A percentile compares a stretch with the other conserved stretches of the same genome.
Evolutionary conservation across 306 rosid genomes (phyloP).

Genomic region (Pachyrhizus erosus): DNA sequence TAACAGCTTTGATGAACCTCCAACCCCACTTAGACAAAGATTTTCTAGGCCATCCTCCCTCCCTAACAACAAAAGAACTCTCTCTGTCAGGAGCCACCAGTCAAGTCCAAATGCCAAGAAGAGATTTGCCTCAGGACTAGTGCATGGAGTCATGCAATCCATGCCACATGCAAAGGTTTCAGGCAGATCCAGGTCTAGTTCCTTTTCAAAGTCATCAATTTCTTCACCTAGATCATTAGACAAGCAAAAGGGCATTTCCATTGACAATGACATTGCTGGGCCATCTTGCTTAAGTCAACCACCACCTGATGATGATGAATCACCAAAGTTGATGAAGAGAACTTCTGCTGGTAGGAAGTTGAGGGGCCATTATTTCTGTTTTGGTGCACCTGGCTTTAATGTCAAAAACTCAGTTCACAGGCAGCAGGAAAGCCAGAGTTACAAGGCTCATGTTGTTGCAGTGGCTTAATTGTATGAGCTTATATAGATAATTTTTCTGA

Average conservation of each 20-base stretch:
- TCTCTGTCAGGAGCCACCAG: slow-evolving; percentile 81
- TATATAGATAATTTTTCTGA: slow-evolving; percentile 34
- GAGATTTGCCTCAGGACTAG: slow-evolving; percentile 80
- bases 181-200: slow-evolving; percentile 78
- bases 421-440: slow-evolving; percentile 59
- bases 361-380: slow-evolving; percentile 86
- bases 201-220: slow-evolving; percentile 80
- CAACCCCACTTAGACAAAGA: slow-evolving; percentile 78
- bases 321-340: slow-evolving; percentile 54
- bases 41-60: slow-evolving; percentile 69
- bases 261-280: slow-evolving; percentile 68
- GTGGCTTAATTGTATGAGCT: slow-evolving; percentile 62
- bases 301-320: slow-evolving; percentile 45
- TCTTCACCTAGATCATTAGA: slow-evolving; percentile 80
- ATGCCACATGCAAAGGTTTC: slow-evolving; percentile 66
- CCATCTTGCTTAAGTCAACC: slow-evolving; percentile 67
- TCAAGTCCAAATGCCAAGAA: slow-evolving; percentile 98
- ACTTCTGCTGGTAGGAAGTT: slow-evolving; percentile 49
- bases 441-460: slow-evolving; percentile 60
- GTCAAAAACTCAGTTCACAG: slow-evolving; percentile 61
- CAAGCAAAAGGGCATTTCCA: slow-evolving; percentile 71
- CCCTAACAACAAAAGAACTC: slow-evolving; percentile 84
- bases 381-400: slow-evolving; percentile 68
- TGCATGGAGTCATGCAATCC: slow-evolving; percentile 73
- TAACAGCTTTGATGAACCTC: slow-evolving; percentile 61